These are phyloP conservation scores for Coemansia sp. DNA, from an alignment of 192 early-diverging fungal genomes.

Conservation along the genomic window DNA sequence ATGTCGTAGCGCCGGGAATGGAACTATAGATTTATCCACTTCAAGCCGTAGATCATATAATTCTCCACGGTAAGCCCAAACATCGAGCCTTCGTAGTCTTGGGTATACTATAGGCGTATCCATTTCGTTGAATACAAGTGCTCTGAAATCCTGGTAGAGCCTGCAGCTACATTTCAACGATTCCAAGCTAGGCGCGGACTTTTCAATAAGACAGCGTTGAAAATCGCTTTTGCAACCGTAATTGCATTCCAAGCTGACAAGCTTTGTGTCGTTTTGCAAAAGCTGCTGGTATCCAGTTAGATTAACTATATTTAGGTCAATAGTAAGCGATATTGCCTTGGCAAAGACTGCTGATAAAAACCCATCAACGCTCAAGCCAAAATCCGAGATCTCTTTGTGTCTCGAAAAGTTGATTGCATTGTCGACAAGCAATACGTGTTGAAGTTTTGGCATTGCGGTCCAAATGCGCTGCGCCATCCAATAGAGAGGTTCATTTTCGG, in stretches of 20 bases:
- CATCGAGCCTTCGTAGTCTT: neutral
- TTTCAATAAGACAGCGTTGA: neutral
- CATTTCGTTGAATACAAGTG: neutral
- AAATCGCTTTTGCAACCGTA: neutral
- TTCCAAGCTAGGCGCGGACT: neutral
- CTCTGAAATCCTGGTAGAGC: neutral
- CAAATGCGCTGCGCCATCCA: neutral
- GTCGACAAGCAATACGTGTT: too few species aligned
- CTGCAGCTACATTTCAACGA: neutral
- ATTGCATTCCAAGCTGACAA: neutral
- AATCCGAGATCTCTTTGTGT: too few species aligned
- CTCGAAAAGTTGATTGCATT: too few species aligned
- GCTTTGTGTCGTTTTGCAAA: neutral
- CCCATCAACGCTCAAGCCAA: too few species aligned
- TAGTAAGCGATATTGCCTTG: neutral
- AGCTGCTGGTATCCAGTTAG: neutral
- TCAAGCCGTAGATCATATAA: neutral
- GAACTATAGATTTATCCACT: conserved; percentile 2
- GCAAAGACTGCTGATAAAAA: neutral
- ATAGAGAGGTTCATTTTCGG: neutral
- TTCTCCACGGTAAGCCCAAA: too few species aligned
- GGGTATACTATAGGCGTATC: neutral
- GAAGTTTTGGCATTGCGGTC: too few species aligned
- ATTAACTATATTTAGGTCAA: neutral
- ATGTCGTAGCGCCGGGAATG: conserved; percentile 19